Evolutionary conservation across 129 eudicot species (phyloP).

Genomic region (Ambrosia artemisiifolia): DNA sequence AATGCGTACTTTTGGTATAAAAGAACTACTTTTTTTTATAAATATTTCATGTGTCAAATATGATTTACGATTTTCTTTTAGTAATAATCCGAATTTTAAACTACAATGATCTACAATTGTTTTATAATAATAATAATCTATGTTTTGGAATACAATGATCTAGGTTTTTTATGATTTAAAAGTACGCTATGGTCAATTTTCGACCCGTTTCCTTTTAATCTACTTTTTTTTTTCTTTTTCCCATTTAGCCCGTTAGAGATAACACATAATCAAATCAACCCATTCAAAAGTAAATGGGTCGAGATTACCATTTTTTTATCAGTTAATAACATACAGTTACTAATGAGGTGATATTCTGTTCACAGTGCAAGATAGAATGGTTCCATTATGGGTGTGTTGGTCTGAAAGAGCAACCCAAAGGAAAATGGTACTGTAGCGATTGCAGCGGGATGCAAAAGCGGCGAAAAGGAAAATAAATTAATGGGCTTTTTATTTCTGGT

Average conservation of each 20-base stretch:
- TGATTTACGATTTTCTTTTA: not conserved
- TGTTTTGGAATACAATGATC: not conserved
- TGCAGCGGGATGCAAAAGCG: conserved; percentile 65
- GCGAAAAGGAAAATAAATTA: conserved; percentile 51
- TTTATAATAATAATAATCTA: not conserved
- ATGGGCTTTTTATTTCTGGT: not conserved
- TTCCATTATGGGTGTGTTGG: conserved; percentile 86
- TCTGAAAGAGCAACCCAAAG: conserved; percentile 73
- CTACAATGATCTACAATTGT: not conserved
- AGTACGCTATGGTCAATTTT: not conserved
- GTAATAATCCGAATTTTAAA: not conserved
- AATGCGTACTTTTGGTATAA: not conserved
- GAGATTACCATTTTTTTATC: not conserved
- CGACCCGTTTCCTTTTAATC: not conserved
- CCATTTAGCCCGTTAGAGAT: not conserved
- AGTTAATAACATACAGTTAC: not conserved
- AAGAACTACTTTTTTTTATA: not conserved
- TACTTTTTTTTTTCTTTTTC: not conserved
- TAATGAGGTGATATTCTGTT: conserved; percentile 4
- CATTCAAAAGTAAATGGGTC: not conserved
- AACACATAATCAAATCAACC: not conserved
- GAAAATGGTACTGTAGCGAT: conserved; percentile 84
- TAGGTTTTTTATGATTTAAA: not conserved
- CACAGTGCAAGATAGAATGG: conserved; percentile 97
- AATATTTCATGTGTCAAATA: not conserved